These are phyloP conservation scores for Beauveria sp. DNA, from an alignment of 2,329 filamentous ascomycete genomes.

Conservation along the genomic window DNA sequence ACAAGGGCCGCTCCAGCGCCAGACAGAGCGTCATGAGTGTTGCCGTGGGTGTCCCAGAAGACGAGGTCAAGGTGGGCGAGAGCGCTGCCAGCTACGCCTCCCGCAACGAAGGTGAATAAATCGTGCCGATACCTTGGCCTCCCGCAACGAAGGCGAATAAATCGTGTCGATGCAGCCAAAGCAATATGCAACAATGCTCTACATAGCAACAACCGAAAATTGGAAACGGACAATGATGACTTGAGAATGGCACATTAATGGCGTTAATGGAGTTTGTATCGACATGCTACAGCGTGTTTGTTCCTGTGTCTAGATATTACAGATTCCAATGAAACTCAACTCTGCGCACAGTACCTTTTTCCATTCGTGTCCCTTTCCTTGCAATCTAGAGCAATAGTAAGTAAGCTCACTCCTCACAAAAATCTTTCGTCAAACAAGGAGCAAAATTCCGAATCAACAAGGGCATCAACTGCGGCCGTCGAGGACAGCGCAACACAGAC, in stretches of 20 bases:
- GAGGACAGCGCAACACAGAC: not conserved
- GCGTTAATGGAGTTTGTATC: not conserved
- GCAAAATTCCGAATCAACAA: not conserved
- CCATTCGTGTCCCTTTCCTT: not conserved
- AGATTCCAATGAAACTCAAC: not conserved
- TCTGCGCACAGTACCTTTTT: not conserved
- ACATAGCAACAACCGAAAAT: not conserved
- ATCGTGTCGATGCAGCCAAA: not conserved
- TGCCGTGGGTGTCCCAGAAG: slow-evolving; percentile 49
- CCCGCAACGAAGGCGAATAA: not conserved
- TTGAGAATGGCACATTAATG: not conserved
- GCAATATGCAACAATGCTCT: not conserved
- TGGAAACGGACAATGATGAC: not conserved
- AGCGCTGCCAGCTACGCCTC: slow-evolving; percentile 42
- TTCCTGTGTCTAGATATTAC: not conserved
- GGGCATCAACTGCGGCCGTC: not conserved
- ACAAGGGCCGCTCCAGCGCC: slow-evolving; percentile 36
- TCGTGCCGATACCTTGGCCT: not conserved
- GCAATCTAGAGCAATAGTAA: not conserved
- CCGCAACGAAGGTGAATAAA: not conserved
- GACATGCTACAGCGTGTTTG: not conserved
- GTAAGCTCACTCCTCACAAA: not conserved
- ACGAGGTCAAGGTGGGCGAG: slow-evolving; percentile 54
- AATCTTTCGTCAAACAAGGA: not conserved
- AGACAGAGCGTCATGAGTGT: slow-evolving; percentile 38